Conservation (phyloP, 768 basidiomycete species). For the Hortiboletus campestris region DNA sequence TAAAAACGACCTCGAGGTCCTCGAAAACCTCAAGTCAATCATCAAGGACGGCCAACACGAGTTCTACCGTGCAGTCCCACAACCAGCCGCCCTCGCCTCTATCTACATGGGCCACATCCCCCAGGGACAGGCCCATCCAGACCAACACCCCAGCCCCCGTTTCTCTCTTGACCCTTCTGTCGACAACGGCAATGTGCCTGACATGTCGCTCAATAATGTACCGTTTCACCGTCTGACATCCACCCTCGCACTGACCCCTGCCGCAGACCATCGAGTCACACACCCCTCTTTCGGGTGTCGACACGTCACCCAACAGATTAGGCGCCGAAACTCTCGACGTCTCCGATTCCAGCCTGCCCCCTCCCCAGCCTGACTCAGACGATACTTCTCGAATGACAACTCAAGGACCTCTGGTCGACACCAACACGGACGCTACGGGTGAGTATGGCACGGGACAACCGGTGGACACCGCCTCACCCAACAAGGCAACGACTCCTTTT, state of each 20-base stretch:
- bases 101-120: slow-evolving; percentile 58
- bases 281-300: slow-evolving; percentile 23
- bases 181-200: slow-evolving; percentile 16
- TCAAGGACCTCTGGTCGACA: slow-evolving; percentile 6
- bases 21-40: slow-evolving; percentile 70
- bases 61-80: slow-evolving; percentile 62
- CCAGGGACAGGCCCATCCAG: slow-evolving; percentile 32
- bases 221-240: slow-evolving; percentile 17
- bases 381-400: background rate
- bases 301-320: slow-evolving; percentile 23
- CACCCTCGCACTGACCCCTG: slow-evolving; percentile 10
- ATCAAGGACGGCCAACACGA: slow-evolving; percentile 76
- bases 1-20: slow-evolving; percentile 66
- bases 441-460: slow-evolving; percentile 31
- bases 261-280: slow-evolving; percentile 25
- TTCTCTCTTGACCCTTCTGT: background rate
- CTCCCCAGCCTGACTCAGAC: slow-evolving; percentile 13
- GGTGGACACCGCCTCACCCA: slow-evolving; percentile 19
- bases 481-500: background rate
- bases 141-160: slow-evolving; percentile 24
- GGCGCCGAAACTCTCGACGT: slow-evolving; percentile 16
- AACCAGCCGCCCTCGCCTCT: slow-evolving; percentile 60
- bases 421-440: slow-evolving; percentile 20
- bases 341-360: slow-evolving; percentile 9
- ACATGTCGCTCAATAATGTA: slow-evolving; percentile 35